Percentiles rank a stretch among this genome's conserved stretches.
phyloP scores from a whole-genome alignment of 495 filamentous ascomycete genomes.

The Neurospora hispaniola region DNA sequence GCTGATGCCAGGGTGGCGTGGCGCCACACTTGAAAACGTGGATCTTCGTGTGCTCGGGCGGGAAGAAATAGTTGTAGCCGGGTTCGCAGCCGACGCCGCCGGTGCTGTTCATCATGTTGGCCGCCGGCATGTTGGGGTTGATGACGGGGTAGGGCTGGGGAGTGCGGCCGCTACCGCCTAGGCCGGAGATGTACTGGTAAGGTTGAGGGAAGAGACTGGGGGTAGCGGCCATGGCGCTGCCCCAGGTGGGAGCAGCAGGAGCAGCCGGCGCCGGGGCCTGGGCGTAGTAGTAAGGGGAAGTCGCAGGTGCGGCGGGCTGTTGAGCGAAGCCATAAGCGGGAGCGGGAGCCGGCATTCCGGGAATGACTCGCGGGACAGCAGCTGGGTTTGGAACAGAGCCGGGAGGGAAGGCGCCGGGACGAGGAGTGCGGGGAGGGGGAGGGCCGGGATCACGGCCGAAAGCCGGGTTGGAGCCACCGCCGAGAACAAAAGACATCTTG shows the following conservation, averaged over 20 bases:
- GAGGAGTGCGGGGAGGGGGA: constrained; percentile 6
- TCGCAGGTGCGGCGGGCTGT: not conserved
- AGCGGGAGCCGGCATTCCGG: not conserved
- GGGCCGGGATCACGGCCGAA: constrained; percentile 17
- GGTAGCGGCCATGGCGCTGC: constrained; percentile 6
- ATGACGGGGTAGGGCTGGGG: constrained; percentile 26
- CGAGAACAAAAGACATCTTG: constrained; percentile 7
- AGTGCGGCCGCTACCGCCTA: constrained; percentile 14
- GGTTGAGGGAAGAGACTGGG: not conserved
- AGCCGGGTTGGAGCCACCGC: constrained; percentile 16
- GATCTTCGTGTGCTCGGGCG: constrained; percentile 35
- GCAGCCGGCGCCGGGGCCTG: not conserved
- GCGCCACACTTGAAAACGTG: constrained; percentile 31
- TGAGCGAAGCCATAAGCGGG: not conserved
- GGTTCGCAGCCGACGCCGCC: constrained; percentile 44
- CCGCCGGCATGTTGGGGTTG: constrained; percentile 39
- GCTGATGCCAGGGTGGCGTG: constrained; percentile 34
- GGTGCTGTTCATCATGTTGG: constrained; percentile 46
- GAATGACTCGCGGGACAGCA: not conserved
- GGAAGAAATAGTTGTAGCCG: constrained; percentile 43
- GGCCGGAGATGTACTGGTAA: constrained; percentile 14
- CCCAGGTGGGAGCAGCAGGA: not conserved
- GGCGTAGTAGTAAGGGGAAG: not conserved
- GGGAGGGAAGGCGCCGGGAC: not conserved
- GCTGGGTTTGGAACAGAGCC: constrained; percentile 4